These are phyloP conservation scores for Aspergillus unguis DNA, from an alignment of 2,329 filamentous ascomycete species.

Conservation along the genomic window DNA sequence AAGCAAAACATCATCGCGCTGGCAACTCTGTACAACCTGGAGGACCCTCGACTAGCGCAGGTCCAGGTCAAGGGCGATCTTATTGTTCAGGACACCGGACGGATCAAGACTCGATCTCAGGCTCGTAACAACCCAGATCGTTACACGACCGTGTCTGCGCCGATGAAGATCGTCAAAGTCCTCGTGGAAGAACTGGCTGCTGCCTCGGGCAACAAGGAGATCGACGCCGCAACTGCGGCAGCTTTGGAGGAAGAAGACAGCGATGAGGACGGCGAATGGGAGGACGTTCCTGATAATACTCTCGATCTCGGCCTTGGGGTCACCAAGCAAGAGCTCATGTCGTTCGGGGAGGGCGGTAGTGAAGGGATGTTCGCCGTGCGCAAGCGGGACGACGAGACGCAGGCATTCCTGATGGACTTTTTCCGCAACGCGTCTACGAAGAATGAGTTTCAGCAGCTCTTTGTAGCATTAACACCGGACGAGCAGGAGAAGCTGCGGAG, in stretches of 20 bases:
- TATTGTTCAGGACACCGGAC: conserved; percentile 71
- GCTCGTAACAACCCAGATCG: conserved; percentile 85
- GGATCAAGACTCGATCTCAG: conserved; percentile 92
- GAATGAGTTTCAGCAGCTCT: conserved; percentile 55
- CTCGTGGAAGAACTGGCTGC: conserved; percentile 87
- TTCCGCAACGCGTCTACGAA: conserved; percentile 60
- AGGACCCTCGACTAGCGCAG: conserved; percentile 73
- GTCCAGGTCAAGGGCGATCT: conserved; percentile 89
- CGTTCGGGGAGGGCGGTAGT: conserved; percentile 56
- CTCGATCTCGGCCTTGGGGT: conserved; percentile 71
- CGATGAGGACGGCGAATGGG: conserved; percentile 74
- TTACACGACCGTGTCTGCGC: conserved; percentile 81
- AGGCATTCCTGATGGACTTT: conserved; percentile 77
- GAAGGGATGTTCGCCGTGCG: conserved; percentile 52
- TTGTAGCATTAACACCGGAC: conserved; percentile 50
- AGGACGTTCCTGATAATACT: conserved; percentile 74
- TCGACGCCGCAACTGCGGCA: conserved; percentile 56
- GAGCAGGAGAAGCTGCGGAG: conserved; percentile 46
- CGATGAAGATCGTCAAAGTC: conserved; percentile 94
- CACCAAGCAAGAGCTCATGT: conserved; percentile 76
- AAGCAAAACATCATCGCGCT: conserved; percentile 93
- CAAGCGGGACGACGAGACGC: conserved; percentile 84
- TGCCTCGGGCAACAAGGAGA: conserved; percentile 60
- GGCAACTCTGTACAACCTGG: conserved; percentile 83
- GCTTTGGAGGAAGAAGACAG: conserved; percentile 60